Evolutionary conservation across 2,329 filamentous ascomycete genomes (phyloP), one percentile per base, ranked within the genome.

Genomic region (Aspergillus flavus): DNA sequence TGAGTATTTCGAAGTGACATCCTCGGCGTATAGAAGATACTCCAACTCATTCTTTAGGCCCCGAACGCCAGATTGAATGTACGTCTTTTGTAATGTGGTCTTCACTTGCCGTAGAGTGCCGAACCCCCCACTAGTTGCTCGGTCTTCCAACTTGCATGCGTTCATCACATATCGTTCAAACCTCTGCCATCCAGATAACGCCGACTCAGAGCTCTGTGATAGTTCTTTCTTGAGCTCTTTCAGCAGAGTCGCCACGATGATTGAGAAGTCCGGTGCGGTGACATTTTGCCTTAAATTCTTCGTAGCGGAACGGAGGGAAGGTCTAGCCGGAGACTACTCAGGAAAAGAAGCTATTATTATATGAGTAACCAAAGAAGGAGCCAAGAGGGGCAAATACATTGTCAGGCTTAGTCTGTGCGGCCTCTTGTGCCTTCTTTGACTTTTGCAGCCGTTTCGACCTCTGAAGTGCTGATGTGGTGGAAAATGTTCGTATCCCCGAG

Each of bases 1-100:
- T 1, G 88, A 85, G 73, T 90, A 87, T 30, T 81, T 81, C 2
- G 82, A 74, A 14, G 85, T 84, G 62, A 88, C 80, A 23, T 91
- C 79, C 66, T 89, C 88, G 43, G 85, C 87, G 69, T 89, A 88
- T 73, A 95, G 92, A 36, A 86, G 81, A 71, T 89, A 90, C 63
- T 85, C 84, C 43, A 97, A 66, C 69, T 90, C 86, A n/a, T 77
- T 76, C 9, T 72, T 72, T 32, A 93, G 76, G 1, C 84, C 86
- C 7, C 67, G 68, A 3, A 82, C 56, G 46, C 89, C 87, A 10
- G 72, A 78, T 6, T 78, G 73, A 48, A 89, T 79, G 70, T 89
- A 92, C 2, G 86, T 85, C 59, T 86, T 82, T 63, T 86, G 85
- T 61, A 92, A 74, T 56, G 80, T 64, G 16, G 55, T 16, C 60